A percentile compares a stretch with the other conserved stretches of the same genome.
Conservation (phyloP, 1,284 basidiomycete species). For the Leccinum griseonigrum region DNA sequence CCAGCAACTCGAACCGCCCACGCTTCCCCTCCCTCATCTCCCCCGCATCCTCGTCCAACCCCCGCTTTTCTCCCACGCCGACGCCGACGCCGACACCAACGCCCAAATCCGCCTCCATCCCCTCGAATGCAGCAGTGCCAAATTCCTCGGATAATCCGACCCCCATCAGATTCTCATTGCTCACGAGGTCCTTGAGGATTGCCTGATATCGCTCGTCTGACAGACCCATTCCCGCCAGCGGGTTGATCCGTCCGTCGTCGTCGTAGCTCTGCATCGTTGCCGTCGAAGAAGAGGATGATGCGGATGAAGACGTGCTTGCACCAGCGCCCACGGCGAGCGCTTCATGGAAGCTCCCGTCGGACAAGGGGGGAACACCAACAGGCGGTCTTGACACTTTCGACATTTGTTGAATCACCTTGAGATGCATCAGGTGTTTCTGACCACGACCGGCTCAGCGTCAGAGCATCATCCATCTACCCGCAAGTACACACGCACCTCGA, state of each 20-base stretch:
- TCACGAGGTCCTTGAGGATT: conserved; percentile 65
- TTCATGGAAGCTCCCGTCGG: conserved; percentile 59
- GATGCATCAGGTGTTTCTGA: conserved; percentile 90
- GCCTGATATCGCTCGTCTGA: conserved; percentile 73
- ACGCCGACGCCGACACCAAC: conserved; percentile 7
- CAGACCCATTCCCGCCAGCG: conserved; percentile 71
- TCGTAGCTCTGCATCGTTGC: conserved; percentile 33
- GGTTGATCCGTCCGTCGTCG: conserved; percentile 61
- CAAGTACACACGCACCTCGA: conserved; percentile 61
- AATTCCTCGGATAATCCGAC: conserved; percentile 35
- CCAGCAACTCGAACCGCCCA: conserved; percentile 68
- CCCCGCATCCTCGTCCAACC: conserved; percentile 41
- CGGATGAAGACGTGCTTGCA: background rate
- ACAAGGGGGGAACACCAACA: conserved; percentile 70
- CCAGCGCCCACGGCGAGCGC: conserved; percentile 41
- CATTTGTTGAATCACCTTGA: conserved; percentile 87
- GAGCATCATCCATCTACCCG: background rate
- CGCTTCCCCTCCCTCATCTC: conserved; percentile 60
- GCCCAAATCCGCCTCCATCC: conserved; percentile 21
- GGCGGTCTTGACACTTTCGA: conserved; percentile 62
- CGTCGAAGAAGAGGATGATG: conserved; percentile 8
- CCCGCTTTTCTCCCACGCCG: conserved; percentile 37
- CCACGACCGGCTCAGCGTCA: background rate
- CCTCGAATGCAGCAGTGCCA: conserved; percentile 19
- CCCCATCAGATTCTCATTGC: conserved; percentile 51